phyloP scores from a whole-genome alignment of 192 early-diverging fungal genomes.

The Coemansia sp. region DNA sequence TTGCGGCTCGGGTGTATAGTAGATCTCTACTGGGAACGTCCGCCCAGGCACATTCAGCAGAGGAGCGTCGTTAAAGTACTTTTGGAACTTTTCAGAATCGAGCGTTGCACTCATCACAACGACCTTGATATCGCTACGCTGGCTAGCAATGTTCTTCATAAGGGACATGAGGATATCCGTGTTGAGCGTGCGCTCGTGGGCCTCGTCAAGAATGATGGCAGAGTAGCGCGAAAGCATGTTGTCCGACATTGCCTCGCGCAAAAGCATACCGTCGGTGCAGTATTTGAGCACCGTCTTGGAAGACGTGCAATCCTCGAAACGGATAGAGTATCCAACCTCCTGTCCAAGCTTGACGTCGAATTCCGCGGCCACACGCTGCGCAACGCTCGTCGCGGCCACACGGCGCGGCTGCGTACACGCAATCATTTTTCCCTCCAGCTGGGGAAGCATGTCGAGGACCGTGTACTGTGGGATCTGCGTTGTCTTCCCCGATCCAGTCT shows the following conservation, averaged over 20 bases:
- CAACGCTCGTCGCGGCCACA: constrained; percentile 99
- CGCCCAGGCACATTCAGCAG: constrained; percentile 91
- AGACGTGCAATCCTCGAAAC: constrained; percentile 96
- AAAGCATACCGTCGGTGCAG: constrained; percentile 99
- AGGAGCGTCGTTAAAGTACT: constrained; percentile 96
- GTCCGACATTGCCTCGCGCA: constrained; percentile 97
- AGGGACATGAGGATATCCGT: constrained; percentile 99
- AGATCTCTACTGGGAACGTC: constrained; percentile 98
- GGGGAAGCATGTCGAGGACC: constrained; percentile 88
- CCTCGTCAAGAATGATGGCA: constrained; percentile 96
- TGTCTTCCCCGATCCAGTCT: constrained; percentile 98
- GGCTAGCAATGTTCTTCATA: constrained; percentile 83
- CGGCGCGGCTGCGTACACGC: constrained; percentile 99
- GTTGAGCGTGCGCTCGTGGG: constrained; percentile 94
- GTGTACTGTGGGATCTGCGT: constrained; percentile 99
- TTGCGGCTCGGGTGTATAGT: constrained; percentile 97
- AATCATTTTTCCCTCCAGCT: constrained; percentile 83
- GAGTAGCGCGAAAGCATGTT: constrained; percentile 85
- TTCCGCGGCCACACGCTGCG: constrained; percentile 97
- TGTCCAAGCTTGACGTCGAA: constrained; percentile 91
- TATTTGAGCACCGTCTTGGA: constrained; percentile 87
- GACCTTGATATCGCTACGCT: constrained; percentile 83
- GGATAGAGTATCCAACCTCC: constrained; percentile 97
- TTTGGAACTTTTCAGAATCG: constrained; percentile 98
- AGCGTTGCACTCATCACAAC: constrained; percentile 98